These are phyloP conservation scores for Telopea speciosissima DNA, from an alignment of 177 flowering plant species.

Conservation along the genomic window DNA sequence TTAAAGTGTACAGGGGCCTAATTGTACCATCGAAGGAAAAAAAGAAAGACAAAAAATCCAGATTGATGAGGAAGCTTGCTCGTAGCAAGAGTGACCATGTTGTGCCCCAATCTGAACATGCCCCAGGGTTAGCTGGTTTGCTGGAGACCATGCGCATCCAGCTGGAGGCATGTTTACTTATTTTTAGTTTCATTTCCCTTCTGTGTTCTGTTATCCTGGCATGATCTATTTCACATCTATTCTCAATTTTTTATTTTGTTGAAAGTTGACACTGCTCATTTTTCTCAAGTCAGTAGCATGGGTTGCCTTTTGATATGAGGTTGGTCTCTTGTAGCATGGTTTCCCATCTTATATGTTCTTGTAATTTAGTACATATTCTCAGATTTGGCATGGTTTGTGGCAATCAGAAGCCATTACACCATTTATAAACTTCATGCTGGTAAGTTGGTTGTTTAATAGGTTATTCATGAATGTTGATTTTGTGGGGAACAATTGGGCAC, in stretches of 20 bases:
- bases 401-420: too few relatives aligned
- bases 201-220: neutral
- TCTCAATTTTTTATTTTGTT: too few relatives aligned
- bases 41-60: slow-evolving; percentile 82
- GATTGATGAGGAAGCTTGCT: slow-evolving; percentile 82
- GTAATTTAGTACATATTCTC: too few relatives aligned
- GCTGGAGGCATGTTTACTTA: slow-evolving; percentile 59
- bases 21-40: slow-evolving; percentile 85
- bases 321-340: too few relatives aligned
- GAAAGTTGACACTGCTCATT: neutral
- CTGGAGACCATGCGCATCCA: slow-evolving; percentile 93
- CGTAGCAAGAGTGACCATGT: slow-evolving; percentile 70
- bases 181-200: neutral
- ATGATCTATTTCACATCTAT: neutral
- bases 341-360: too few relatives aligned
- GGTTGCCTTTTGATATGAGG: too few relatives aligned
- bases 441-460: too few relatives aligned
- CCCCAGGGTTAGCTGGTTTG: slow-evolving; percentile 71
- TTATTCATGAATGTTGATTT: neutral
- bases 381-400: too few relatives aligned
- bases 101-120: slow-evolving; percentile 42
- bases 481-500: neutral
- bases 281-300: neutral
- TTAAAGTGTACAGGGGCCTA: slow-evolving; percentile 50
- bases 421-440: too few relatives aligned